Base-by-base conservation (phyloP, 2,329 filamentous ascomycete genomes). In the Fusarium torulosum region DNA sequence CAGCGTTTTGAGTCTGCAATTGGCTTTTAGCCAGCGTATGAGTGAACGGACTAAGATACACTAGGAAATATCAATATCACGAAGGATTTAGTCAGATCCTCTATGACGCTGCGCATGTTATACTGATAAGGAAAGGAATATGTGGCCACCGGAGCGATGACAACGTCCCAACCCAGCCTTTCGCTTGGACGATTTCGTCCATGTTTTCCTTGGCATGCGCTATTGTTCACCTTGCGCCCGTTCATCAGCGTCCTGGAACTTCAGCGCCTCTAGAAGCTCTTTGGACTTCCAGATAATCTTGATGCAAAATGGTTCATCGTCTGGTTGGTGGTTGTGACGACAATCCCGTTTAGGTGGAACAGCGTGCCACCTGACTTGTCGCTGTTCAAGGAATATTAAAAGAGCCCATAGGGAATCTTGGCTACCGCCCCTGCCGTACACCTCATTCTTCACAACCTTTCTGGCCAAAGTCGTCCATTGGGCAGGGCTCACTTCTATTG, bases 251-350 rank as follows among this genome's bases (percentile, higher is more conserved):
- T 37, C 31, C 13, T 19, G 3, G 4, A 47, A 55, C 4, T 58
- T 29, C 1, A 59, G 25, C 4, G 42, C 9, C 9, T 35, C 35
- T 20, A 59, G 9, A 4, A 41, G 21, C 7, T 42, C 21, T 29
- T 51, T 43, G 3, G 33, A 19, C 7, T 19, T 35, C 3, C 35
- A 53, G 7, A 59, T 21, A 7, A 50, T 58, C 53, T 42, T 59
- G 4, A 59, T 47, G 29, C 56, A 59, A 11, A 59, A 31, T 0
- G 53, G 56, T 9, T 59, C 53, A 7, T 59, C 20, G 4, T 42
- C 53, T 4, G 19, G 8, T 15, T 15, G 23, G 1, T 6, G 40
- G 1, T 23, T 23, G 1, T 56, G 25, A n/a, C 20, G 38, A 0
- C 33, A 56, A 25, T 56, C 40, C 5, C 15, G 25, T n/a, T 31